Percentiles rank a stretch among this genome's conserved stretches.
Evolutionary conservation across 2,329 filamentous ascomycete species (phyloP).

Genomic region (Ceratocystis alfenasii): DNA sequence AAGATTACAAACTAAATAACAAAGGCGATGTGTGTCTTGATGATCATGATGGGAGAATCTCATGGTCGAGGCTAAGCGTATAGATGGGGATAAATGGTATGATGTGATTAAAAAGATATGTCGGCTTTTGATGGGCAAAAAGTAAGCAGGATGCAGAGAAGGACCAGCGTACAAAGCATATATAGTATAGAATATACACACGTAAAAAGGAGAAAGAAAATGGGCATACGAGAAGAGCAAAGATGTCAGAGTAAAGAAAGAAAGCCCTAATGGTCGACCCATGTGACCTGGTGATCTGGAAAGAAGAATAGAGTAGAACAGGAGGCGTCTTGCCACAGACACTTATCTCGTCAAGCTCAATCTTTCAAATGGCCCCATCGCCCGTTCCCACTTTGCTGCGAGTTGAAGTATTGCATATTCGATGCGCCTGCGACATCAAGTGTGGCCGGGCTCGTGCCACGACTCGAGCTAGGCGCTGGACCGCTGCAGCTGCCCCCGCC

Average conservation of each 20-base stretch:
- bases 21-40: neutral
- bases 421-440: slow-evolving; percentile 27
- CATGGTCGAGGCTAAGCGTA: neutral
- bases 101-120: neutral
- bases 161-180: neutral
- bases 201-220: slow-evolving; percentile 10
- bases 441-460: slow-evolving; percentile 40
- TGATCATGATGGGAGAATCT: neutral
- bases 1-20: neutral
- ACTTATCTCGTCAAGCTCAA: slow-evolving; percentile 22
- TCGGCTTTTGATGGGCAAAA: neutral
- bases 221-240: slow-evolving; percentile 6
- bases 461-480: slow-evolving; percentile 31
- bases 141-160: neutral
- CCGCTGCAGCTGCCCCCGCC: slow-evolving; percentile 17
- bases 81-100: neutral
- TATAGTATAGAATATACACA: no score
- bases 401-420: slow-evolving; percentile 33
- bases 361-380: slow-evolving; percentile 38
- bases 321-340: neutral
- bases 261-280: neutral
- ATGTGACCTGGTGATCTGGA: slow-evolving; percentile 18
- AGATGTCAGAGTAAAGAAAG: neutral
- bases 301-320: slow-evolving; percentile 3
- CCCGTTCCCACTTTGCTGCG: slow-evolving; percentile 30